phyloP scores from a whole-genome alignment of 202 grass and related monocot species.

The Dendrocalamus latiflorus region DNA sequence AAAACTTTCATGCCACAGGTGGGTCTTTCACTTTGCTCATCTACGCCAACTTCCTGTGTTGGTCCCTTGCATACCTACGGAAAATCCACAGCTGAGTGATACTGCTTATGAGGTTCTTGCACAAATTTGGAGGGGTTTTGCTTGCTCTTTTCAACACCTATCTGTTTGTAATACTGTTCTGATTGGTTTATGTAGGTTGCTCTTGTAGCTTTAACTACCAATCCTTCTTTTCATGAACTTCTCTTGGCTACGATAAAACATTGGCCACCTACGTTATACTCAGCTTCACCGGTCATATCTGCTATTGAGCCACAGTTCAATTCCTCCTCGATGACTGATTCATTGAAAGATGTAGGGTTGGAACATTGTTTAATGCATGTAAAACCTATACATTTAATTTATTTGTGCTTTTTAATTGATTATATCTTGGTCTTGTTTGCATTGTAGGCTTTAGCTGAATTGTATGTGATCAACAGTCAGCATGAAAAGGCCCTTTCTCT shows the following conservation, averaged over 20 bases:
- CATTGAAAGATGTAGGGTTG: conserved; percentile 68
- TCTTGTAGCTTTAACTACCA: conserved; percentile 84
- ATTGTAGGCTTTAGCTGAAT: conserved; percentile 77
- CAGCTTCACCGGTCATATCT: conserved; percentile 72
- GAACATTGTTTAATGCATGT: conserved; percentile 13
- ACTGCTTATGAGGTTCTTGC: conserved; percentile 83
- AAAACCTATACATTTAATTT: conserved; percentile 11
- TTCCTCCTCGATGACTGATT: conserved; percentile 72
- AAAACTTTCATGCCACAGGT: conserved; percentile 48
- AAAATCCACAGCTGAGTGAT: conserved; percentile 87
- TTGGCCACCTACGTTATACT: conserved; percentile 79
- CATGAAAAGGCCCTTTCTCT: conserved; percentile 78
- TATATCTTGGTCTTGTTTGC: conserved; percentile 31
- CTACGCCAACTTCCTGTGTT: conserved; percentile 92
- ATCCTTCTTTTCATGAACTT: conserved; percentile 82
- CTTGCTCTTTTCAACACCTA: conserved; percentile 10
- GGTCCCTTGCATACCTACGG: conserved; percentile 93
- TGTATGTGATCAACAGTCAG: conserved; percentile 74
- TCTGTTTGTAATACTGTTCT: conserved; percentile 40
- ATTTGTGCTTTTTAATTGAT: conserved; percentile 22
- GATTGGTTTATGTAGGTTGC: conserved; percentile 66
- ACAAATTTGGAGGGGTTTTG: neutral
- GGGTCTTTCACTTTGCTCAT: conserved; percentile 98
- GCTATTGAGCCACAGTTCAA: conserved; percentile 80
- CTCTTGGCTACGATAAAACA: conserved; percentile 74